Evolutionary conservation across 2,329 filamentous ascomycete genomes (phyloP).

Genomic region (Bipolaris cookei): DNA sequence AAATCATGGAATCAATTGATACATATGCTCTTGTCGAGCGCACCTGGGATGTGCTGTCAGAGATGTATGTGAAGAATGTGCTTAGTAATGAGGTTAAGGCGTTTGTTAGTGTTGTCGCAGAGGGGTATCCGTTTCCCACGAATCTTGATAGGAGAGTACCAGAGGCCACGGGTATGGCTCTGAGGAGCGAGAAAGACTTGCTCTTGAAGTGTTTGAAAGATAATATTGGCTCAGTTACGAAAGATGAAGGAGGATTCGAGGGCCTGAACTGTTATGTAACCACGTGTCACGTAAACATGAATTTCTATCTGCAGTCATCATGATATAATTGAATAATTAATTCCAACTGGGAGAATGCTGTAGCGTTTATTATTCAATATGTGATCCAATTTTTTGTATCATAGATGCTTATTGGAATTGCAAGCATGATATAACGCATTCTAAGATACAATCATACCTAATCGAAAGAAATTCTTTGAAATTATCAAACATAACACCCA

Average conservation of each 20-base stretch:
- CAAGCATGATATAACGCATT: too few species aligned
- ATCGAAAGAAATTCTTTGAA: too few species aligned
- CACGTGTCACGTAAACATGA: neutral
- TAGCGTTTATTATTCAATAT: too few species aligned
- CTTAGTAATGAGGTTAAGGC: slow-evolving; percentile 54
- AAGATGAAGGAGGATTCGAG: slow-evolving; percentile 47
- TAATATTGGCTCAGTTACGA: slow-evolving; percentile 53
- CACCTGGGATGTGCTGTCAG: slow-evolving; percentile 53
- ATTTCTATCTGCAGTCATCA: neutral
- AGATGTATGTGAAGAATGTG: slow-evolving; percentile 45
- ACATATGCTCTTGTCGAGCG: slow-evolving; percentile 55
- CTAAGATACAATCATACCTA: too few species aligned
- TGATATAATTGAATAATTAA: too few species aligned
- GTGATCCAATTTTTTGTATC: too few species aligned
- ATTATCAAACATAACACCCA: too few species aligned
- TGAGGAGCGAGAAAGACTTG: slow-evolving; percentile 64
- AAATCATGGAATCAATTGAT: slow-evolving; percentile 68
- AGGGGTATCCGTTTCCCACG: slow-evolving; percentile 68
- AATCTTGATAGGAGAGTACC: slow-evolving; percentile 66
- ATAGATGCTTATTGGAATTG: too few species aligned
- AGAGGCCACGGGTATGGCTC: slow-evolving; percentile 64
- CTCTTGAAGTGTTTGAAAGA: slow-evolving; percentile 54
- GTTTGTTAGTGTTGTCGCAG: slow-evolving; percentile 59
- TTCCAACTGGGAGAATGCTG: too few species aligned
- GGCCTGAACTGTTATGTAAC: slow-evolving; percentile 1